phyloP scores from a whole-genome alignment of 352 stramenopile genomes.

The Thalassiosira exigua region DNA sequence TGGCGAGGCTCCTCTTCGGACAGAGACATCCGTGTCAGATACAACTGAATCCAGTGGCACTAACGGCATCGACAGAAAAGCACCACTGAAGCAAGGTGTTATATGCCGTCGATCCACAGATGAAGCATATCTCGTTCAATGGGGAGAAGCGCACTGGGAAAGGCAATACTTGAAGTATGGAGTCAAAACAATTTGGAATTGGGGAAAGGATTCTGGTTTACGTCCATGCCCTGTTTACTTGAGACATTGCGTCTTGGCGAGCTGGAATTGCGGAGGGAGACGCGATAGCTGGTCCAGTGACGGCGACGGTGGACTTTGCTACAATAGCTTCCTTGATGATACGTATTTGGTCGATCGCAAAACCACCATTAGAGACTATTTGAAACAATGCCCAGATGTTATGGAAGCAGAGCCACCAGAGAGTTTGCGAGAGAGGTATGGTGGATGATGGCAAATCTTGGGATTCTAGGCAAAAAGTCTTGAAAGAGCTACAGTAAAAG shows the following conservation, averaged over 20 bases:
- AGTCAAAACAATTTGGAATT: conserved; percentile 92
- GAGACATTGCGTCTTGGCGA: conserved; percentile 91
- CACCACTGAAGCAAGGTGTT: conserved; percentile 63
- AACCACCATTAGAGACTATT: conserved; percentile 89
- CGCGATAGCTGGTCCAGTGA: conserved; percentile 17
- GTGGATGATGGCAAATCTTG: no score
- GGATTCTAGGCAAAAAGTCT: no score
- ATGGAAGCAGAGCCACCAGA: conserved; percentile 87
- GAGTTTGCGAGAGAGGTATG: conserved; percentile 86
- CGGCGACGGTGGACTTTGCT: conserved; percentile 45
- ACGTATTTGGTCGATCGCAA: conserved; percentile 90
- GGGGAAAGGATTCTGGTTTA: conserved; percentile 86
- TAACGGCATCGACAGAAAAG: background rate
- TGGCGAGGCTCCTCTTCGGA: conserved; percentile 34
- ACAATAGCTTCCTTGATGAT: conserved; percentile 88
- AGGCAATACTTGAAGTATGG: conserved; percentile 88
- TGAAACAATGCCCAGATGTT: conserved; percentile 86
- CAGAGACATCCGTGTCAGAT: conserved; percentile 6
- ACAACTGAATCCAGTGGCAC: background rate
- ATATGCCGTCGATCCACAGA: conserved; percentile 90
- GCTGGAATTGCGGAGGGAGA: conserved; percentile 80
- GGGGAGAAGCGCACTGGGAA: conserved; percentile 87
- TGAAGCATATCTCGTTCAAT: conserved; percentile 87
- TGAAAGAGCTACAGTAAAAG: no score
- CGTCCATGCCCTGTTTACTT: conserved; percentile 91